Base-by-base conservation (phyloP, 1,284 basidiomycete species). In the Leccinum pallidistipes region DNA sequence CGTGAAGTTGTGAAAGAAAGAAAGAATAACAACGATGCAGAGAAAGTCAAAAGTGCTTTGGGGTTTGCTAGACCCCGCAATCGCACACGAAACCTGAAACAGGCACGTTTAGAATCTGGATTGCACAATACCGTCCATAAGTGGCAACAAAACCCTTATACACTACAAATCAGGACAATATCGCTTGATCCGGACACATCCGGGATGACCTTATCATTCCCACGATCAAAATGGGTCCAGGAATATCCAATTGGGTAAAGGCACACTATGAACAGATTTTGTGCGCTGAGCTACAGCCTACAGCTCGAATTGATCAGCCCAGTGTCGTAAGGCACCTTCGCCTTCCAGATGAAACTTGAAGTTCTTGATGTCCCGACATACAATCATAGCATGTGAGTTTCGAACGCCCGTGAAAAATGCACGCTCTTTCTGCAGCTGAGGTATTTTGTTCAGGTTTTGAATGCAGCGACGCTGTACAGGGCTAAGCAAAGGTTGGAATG, bases 351-450 rank as follows among this genome's bases (percentile, higher is more conserved):
- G 87, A 16, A 75, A 66, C 66, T 81, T 77, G 67, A 88, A 90
- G 47, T 78, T 73, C 69, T 84, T 78, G 58, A 84, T 72, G 66
- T 92, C 88, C 55, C 90, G 78, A 69, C 81, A 85, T 7, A 93
- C 79, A 65, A 92, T 88, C 60, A 84, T 78, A 10, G 80, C 87
- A 76, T 92, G 90, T 31, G 89, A 75, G 69, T 91, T 92, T 49
- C 76, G 70, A 47, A 86, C 78, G 2, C 76, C 76, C 21, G 79
- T 73, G 65, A 92, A 86, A 69, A 83, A 91, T 29, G 81, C 86
- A 14, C 81, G 74, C 66, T 89, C 82, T 72, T 91, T 92, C 75
- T 84, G 79, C 51, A 92, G 69, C 16, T 79, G 75, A 5, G 90
- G 89, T 18, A 93, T 79, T 56, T 77, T 78, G 72, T 92, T 92